Base-by-base conservation (phyloP, 1,139 yeast genomes). In the Spathaspora sp. region DNA sequence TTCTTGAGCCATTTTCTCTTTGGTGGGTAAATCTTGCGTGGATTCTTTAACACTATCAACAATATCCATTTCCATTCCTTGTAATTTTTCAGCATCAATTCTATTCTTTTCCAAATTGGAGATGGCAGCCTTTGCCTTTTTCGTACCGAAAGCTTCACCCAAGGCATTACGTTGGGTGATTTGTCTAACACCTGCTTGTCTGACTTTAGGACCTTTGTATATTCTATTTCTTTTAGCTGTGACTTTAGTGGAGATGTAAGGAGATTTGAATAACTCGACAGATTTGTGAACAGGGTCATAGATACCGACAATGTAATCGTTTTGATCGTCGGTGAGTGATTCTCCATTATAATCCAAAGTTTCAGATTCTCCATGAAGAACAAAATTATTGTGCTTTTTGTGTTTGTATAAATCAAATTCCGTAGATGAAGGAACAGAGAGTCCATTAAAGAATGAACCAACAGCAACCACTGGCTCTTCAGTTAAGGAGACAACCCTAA, bases 81-180 rank as follows among this genome's bases (percentile, higher is more conserved):
- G 86, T 54, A 91, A 76, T 65, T 83, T 82, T 43, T 82, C 95
- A 2, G 96, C 79, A 63, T 93, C 97, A 61, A 93, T 84, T 60
- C 86, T 79, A 68, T 93, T 93, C 65, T 86, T 81, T 61, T 86
- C 95, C 60, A 83, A 67, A 63, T 86, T 91, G 44, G 81, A 74
- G 61, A 95, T 88, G 34, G 96, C 96, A 59, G 89, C 86, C 70
- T 89, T 91, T 51, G 98, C 97, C 69, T 85, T 91, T 70, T 89
- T 89, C 51, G 99, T 91, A 78, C 99, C 99, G 57, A 93, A 93
- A 2, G 95, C 95, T 67, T 89, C 93, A 61, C 99, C 99, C 59
- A 93, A 77, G 2, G 89, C 88, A 52, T 80, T 87, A 63, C 96
- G 79, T 67, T 87, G 89, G 11, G 74, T 72, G 38, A 74, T 66